phyloP scores from a whole-genome alignment of 2,329 filamentous ascomycete genomes.

The Colletotrichum endophyticum region DNA sequence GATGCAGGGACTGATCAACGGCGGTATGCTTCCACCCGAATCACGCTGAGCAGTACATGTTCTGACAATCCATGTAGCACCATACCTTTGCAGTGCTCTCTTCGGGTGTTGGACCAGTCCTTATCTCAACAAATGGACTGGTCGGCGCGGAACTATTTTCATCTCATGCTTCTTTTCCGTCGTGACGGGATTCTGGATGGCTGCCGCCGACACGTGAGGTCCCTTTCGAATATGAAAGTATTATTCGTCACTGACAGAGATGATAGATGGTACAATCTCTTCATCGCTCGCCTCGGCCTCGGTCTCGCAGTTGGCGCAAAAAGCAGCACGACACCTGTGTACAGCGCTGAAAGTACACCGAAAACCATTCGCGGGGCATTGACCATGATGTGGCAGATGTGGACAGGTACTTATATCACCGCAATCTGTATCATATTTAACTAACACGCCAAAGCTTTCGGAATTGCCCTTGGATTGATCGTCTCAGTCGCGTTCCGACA shows the following conservation, averaged over 20 bases:
- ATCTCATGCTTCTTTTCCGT: constrained; percentile 61
- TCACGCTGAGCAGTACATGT: neutral
- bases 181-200: constrained; percentile 61
- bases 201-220: constrained; percentile 55
- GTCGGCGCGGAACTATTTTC: constrained; percentile 69
- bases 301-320: constrained; percentile 43
- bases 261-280: constrained; percentile 36
- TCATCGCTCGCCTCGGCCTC: constrained; percentile 37
- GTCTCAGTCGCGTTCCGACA: constrained; percentile 36
- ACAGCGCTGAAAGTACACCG: constrained; percentile 40
- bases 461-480: constrained; percentile 44
- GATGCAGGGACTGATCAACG: constrained; percentile 62
- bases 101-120: constrained; percentile 39
- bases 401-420: neutral
- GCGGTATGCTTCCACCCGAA: neutral
- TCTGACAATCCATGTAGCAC: constrained; percentile 32
- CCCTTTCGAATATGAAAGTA: constrained; percentile 24
- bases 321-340: constrained; percentile 38
- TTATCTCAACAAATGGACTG: constrained; percentile 62
- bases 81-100: constrained; percentile 56
- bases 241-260: constrained; percentile 36
- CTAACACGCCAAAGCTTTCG: constrained; percentile 32
- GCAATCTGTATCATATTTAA: constrained; percentile 20
- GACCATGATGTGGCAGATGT: constrained; percentile 41
- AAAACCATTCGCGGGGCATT: constrained; percentile 43